Evolutionary conservation across 345 rosid genomes (phyloP).

Genomic region (Geranium brycei): DNA sequence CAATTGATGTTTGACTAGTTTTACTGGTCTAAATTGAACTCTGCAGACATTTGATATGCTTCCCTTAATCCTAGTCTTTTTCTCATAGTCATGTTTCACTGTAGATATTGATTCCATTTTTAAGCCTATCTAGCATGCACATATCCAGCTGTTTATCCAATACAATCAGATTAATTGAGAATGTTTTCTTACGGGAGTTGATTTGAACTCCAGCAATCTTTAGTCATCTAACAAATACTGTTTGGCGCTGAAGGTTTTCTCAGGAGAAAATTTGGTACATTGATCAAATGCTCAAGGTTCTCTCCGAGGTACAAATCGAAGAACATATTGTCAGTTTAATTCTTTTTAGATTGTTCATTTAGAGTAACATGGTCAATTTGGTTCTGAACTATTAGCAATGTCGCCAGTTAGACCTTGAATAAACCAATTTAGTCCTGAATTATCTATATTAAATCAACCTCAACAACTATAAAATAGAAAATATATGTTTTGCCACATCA

Average conservation of each 20-base stretch:
- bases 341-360: constrained; percentile 3
- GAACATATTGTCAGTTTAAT: background rate
- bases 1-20: background rate
- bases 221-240: constrained; percentile 13
- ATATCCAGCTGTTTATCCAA: background rate
- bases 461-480: no score
- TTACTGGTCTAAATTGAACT: background rate
- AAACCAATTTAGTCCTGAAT: no score
- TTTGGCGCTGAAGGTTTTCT: constrained; percentile 64
- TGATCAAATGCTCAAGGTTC: constrained; percentile 99
- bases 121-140: background rate
- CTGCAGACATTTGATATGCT: background rate
- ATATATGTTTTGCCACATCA: no score
- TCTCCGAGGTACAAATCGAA: constrained; percentile 59
- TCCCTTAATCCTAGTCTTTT: background rate
- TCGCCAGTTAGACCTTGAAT: no score
- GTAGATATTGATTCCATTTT: background rate
- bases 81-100: background rate
- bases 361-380: background rate
- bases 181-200: background rate
- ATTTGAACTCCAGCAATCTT: background rate
- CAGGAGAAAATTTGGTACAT: constrained; percentile 94
- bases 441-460: no score
- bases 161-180: background rate
- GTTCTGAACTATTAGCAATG: no score